Evolutionary conservation across 2,329 filamentous ascomycete genomes (phyloP).

Genomic region (Verticillium klebahnii): DNA sequence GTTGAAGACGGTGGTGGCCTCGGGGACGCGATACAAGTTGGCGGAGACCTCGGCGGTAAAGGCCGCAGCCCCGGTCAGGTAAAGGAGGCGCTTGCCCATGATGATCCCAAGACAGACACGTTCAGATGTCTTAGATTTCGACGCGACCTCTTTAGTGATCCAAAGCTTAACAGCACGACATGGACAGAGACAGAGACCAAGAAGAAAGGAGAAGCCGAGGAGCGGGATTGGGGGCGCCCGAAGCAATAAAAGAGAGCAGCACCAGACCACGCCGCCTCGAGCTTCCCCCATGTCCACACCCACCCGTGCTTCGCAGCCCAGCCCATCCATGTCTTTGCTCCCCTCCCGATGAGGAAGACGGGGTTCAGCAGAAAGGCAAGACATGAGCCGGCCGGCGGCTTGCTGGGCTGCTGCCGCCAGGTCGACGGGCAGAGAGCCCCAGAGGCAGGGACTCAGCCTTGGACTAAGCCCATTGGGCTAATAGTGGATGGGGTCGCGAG

Average conservation of each 20-base stretch:
- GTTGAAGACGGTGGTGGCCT: slow-evolving; percentile 27
- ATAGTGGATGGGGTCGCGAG: not conserved
- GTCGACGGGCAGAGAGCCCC: not conserved
- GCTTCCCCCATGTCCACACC: not conserved
- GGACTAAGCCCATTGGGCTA: not conserved
- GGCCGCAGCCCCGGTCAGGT: slow-evolving; percentile 14
- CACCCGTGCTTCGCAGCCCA: not conserved
- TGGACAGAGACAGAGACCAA: not conserved
- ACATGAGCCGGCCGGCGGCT: not conserved
- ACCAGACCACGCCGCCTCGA: not conserved
- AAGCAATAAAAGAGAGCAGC: not conserved
- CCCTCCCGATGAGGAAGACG: not conserved
- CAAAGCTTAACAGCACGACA: not conserved
- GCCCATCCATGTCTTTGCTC: not conserved
- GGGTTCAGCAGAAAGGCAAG: not conserved
- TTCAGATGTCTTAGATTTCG: not conserved
- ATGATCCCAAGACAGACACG: slow-evolving; percentile 3
- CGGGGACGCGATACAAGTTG: slow-evolving; percentile 26
- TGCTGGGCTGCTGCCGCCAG: not conserved
- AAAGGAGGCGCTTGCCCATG: slow-evolving; percentile 20
- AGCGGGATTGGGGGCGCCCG: not conserved
- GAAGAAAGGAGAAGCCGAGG: not conserved
- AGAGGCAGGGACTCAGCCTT: not conserved
- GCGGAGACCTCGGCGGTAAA: slow-evolving; percentile 29
- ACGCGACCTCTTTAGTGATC: not conserved